These are phyloP conservation scores for Salix exigua DNA, from an alignment of 345 rosid genomes.

Conservation along the genomic window DNA sequence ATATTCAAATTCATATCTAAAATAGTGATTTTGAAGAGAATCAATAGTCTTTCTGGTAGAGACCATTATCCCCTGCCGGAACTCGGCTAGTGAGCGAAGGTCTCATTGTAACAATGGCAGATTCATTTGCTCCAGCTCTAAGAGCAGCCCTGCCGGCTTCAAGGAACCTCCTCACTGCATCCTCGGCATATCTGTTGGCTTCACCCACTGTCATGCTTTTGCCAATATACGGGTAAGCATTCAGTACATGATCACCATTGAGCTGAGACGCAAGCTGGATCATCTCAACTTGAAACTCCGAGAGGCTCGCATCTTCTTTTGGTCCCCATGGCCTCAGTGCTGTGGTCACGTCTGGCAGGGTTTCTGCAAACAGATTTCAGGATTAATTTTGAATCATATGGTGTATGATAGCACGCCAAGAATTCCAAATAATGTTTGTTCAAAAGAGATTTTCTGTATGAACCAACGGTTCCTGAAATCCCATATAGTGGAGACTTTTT, in stretches of 20 bases:
- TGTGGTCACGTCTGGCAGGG: constrained; percentile 57
- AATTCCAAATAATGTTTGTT: background rate
- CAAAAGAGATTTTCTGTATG: too few species aligned
- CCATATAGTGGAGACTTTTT: too few species aligned
- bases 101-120: constrained; percentile 81
- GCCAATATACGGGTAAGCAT: constrained; percentile 80
- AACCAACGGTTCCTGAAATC: too few species aligned
- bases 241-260: constrained; percentile 78
- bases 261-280: constrained; percentile 98
- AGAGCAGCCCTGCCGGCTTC: constrained; percentile 92
- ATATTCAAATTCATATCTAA: background rate
- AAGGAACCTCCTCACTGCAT: constrained; percentile 80
- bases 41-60: constrained; percentile 14
- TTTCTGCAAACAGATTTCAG: constrained; percentile 46
- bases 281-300: constrained; percentile 91
- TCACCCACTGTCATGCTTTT: constrained; percentile 76
- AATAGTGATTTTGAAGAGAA: background rate
- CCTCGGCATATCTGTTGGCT: constrained; percentile 83
- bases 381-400: constrained; percentile 10
- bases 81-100: constrained; percentile 73
- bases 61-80: constrained; percentile 9
- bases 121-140: constrained; percentile 91
- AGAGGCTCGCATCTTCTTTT: constrained; percentile 61
- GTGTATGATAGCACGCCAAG: background rate
- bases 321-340: constrained; percentile 75